Conservation (phyloP, 192 early-diverging fungal species). For the Coemansia biformis region DNA sequence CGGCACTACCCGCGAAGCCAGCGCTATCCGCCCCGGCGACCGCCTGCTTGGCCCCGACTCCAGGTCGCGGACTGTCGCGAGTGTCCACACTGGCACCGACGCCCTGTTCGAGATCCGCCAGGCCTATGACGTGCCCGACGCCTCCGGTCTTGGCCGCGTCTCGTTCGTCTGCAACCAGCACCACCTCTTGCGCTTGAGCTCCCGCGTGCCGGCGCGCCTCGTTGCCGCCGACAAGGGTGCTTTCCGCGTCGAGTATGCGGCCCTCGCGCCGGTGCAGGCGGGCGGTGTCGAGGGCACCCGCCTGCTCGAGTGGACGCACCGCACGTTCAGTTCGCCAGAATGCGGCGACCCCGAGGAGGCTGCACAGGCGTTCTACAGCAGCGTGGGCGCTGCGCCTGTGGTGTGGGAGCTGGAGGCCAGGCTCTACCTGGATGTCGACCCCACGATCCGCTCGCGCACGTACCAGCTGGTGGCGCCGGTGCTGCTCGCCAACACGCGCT, state of each 20-base stretch:
- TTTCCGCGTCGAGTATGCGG: slow-evolving; percentile 10
- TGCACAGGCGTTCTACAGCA: slow-evolving; percentile 8
- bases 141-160: background rate
- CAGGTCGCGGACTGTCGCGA: slow-evolving; percentile 13
- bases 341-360: background rate
- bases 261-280: background rate
- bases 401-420: slow-evolving; percentile 31
- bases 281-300: no score
- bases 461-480: slow-evolving; percentile 19
- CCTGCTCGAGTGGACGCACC: background rate
- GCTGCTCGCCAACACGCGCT: background rate
- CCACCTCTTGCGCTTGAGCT: slow-evolving; percentile 23
- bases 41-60: slow-evolving; percentile 28
- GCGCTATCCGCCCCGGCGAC: slow-evolving; percentile 18
- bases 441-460: slow-evolving; percentile 5
- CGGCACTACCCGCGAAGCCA: slow-evolving; percentile 12
- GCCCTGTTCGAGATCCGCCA: slow-evolving; percentile 23
- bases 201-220: background rate
- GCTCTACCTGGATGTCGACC: slow-evolving; percentile 8
- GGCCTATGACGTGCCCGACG: background rate
- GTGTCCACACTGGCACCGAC: slow-evolving; percentile 19
- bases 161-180: slow-evolving; percentile 22
- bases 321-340: background rate
- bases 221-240: background rate
- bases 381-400: background rate